Evolutionary conservation across 345 rosid species (phyloP), one percentile per base, ranked within the genome.

Genomic region (Rubroshorea leprosula): DNA sequence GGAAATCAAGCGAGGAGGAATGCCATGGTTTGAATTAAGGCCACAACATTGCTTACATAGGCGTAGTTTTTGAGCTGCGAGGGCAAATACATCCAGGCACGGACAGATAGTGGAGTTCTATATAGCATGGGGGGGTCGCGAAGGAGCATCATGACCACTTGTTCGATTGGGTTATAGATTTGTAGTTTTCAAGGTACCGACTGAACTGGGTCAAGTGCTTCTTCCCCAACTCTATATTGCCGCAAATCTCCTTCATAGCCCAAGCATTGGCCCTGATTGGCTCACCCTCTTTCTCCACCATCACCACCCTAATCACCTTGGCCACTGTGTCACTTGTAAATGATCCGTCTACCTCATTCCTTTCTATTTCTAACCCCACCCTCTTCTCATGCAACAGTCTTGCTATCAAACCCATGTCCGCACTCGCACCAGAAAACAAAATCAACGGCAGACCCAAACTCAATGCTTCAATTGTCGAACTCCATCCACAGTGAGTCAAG

Each of bases 361-460:
- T 43, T 17, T 69, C 65, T 19, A 83, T 43, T 25, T 23, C 76
- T 35, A 76, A 55, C 11, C 85, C 94, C 19, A 69, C 70, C 53
- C 71, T 79, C 80, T 76, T 76, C 27, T 49, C 74, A 0, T 60
- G 71, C 89, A 78, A 4, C 49, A 45, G 8, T 75, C 68, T 43
- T 80, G 79, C 49, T 73, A 73, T 55, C 72, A 84, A 4, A 58
- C 38, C 66, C 52, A 54, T 56, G 69, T 77, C 41, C 27, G 69
- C 52, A 70, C 76, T 21, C 75, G 85, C 44, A 79, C 89, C 6
- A 69, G 71, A 41, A 76, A 75, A 57, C 64, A 69, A 77, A 21
- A 80, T 25, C 71, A 87, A 62, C 8, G 89, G 88, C 19, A 76
- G 56, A 4, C 86, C 86, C 19, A 61, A 74, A 49, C 72, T 55